Evolutionary conservation across 176 grass and related monocot genomes (phyloP).

Genomic region (Olyra latifolia): DNA sequence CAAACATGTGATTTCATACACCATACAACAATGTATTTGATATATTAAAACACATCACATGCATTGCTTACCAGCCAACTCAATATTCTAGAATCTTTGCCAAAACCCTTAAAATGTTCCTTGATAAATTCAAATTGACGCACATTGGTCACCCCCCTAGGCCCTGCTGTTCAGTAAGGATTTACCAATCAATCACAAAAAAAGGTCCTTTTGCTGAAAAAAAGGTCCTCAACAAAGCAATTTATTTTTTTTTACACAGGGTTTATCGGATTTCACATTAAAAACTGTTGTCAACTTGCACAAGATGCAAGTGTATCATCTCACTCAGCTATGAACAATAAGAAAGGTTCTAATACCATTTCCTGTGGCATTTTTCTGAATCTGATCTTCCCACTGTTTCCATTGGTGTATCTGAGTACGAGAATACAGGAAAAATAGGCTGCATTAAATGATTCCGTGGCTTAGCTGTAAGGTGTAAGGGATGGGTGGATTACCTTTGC

Average conservation of each 20-base stretch:
- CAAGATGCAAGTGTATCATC: conserved; percentile 2
- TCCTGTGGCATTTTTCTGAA: conserved; percentile 59
- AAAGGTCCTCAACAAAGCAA: neutral
- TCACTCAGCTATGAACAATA: conserved; percentile 19
- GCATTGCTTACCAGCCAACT: conserved; percentile 92
- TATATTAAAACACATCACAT: neutral
- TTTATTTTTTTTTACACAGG: neutral
- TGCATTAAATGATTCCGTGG: too few species aligned
- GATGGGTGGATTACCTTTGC: conserved; percentile 23
- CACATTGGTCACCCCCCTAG: conserved; percentile 44
- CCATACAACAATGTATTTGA: conserved; percentile 17
- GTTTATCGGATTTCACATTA: neutral
- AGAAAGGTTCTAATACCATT: conserved; percentile 47
- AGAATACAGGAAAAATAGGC: conserved; percentile 4
- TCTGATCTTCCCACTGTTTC: conserved; percentile 81
- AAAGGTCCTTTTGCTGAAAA: too few species aligned
- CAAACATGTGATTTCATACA: neutral
- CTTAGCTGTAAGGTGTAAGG: conserved; percentile 5
- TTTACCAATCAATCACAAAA: conserved; percentile 6
- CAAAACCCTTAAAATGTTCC: conserved; percentile 80
- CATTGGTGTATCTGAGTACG: conserved; percentile 74
- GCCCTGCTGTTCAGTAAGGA: conserved; percentile 31
- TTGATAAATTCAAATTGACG: conserved; percentile 72
- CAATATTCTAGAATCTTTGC: conserved; percentile 73
- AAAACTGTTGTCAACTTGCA: neutral